A percentile compares a stretch with the other conserved stretches of the same genome.
phyloP scores from a whole-genome alignment of 495 filamentous ascomycete species.

The Lophium mytilinum region DNA sequence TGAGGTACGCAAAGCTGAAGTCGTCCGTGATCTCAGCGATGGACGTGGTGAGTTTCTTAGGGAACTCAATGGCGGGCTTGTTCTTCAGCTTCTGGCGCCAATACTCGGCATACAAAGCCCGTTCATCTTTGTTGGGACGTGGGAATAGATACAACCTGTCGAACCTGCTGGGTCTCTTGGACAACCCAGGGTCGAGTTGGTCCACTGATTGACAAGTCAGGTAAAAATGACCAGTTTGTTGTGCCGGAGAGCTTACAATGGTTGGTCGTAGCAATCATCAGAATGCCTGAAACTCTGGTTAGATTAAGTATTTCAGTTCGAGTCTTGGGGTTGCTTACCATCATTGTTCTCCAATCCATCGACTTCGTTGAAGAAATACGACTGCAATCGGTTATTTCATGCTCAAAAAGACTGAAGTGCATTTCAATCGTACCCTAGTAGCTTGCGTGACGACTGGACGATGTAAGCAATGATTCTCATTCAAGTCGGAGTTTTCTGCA shows the following conservation, averaged over 20 bases:
- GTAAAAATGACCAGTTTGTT: not conserved
- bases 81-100: conserved; percentile 40
- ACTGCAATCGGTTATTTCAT: too few species aligned
- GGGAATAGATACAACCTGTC: conserved; percentile 58
- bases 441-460: too few species aligned
- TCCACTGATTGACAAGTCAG: conserved; percentile 11
- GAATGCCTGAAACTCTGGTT: conserved; percentile 36
- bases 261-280: conserved; percentile 59
- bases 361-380: conserved; percentile 63
- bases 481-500: too few species aligned
- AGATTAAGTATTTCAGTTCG: not conserved
- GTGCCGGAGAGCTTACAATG: conserved; percentile 32
- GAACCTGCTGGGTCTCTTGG: conserved; percentile 56
- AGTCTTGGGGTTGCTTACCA: conserved; percentile 17
- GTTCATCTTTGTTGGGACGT: conserved; percentile 44
- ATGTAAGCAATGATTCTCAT: too few species aligned
- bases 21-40: conserved; percentile 52
- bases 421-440: too few species aligned
- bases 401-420: too few species aligned
- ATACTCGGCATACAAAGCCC: conserved; percentile 44
- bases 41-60: conserved; percentile 41
- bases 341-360: conserved; percentile 61
- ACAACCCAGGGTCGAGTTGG: conserved; percentile 48
- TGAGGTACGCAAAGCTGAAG: conserved; percentile 59
- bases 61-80: conserved; percentile 50